Evolutionary conservation across 1,284 basidiomycete species (phyloP), one percentile per base, ranked within the genome.

Genomic region (Chiua sp.): DNA sequence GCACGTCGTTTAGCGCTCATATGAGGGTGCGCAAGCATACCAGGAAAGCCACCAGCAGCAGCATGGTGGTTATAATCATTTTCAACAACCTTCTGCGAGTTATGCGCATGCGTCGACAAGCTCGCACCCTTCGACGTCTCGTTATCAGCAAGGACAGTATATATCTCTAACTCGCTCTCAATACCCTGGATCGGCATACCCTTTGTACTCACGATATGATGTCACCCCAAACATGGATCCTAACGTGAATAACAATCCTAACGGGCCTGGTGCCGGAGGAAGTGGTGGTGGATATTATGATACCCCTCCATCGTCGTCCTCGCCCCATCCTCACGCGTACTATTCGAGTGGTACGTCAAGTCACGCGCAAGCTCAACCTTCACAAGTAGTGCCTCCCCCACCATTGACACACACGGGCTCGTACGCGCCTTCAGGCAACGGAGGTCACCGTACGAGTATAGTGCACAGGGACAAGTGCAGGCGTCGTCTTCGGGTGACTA

Each of bases 71-170:
- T 68, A 72, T 35, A 28, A 59, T 20, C 63, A 72, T 54, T 50
- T 66, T 26, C 74, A 72, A 53, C 68, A 74, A 20, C 64, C 73
- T 4, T 62, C 69, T 42, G 59, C 66, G 12, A 59, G 57, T 39
- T 75, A 77, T 56, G 56, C 65, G 15, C 70, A 70, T 20, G 63
- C 69, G 10, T 63, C 70, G 30, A 68, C 72, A 10, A 54, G 55
- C 20, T 59, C 66, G 42, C 70, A 72, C 26, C 60, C 68, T n/a
- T 51, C 72, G 28, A 59, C 71, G 13, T 59, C 74, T 5, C 67
- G 68, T 28, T 71, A 75, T 22, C 76, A 73, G 20, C 78, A 72
- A 47, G 70, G 61, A 23, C 72, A 71, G 37, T 72, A 68, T 33
- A 59, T 66, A 4, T 64, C 71, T 59, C 58, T 74, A 30, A 55